phyloP scores from a whole-genome alignment of 2,329 filamentous ascomycete genomes.

The Diplodia seriata region DNA sequence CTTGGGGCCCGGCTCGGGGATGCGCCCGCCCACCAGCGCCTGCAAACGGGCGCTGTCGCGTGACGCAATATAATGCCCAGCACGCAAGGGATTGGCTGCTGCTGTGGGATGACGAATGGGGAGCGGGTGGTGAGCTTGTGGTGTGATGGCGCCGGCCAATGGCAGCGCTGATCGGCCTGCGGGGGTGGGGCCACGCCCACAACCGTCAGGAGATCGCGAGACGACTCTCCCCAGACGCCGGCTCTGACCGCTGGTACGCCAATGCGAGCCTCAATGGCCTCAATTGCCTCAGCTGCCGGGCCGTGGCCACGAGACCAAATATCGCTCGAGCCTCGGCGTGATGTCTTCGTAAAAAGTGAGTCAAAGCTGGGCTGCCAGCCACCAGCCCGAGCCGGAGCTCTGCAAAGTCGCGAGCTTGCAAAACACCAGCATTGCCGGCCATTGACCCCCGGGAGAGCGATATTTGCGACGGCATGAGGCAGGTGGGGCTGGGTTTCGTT shows the following conservation, averaged over 20 bases:
- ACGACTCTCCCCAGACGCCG: not conserved
- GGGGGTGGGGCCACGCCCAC: conserved; percentile 25
- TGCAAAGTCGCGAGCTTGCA: not conserved
- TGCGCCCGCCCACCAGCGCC: not conserved
- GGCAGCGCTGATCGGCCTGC: conserved; percentile 19
- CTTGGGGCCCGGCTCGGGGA: conserved; percentile 1
- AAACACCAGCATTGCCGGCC: not conserved
- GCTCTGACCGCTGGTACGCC: conserved; percentile 8
- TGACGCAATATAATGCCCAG: conserved; percentile 14
- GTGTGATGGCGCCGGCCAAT: conserved; percentile 21
- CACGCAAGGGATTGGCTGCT: conserved; percentile 3
- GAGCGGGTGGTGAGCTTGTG: conserved; percentile 21
- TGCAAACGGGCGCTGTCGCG: conserved; percentile 25
- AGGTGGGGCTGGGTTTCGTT: not conserved
- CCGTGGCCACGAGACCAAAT: conserved; percentile 14
- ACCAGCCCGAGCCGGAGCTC: too few relatives aligned
- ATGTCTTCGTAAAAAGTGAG: not conserved
- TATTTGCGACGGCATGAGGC: not conserved
- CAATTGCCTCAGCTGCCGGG: too few relatives aligned
- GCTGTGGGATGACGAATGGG: conserved; percentile 10
- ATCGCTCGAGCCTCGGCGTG: conserved; percentile 5
- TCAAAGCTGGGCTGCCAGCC: not conserved
- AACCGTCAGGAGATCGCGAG: conserved; percentile 17
- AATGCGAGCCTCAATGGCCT: not conserved
- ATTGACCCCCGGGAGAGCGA: not conserved